A percentile compares a stretch with the other conserved stretches of the same genome.
Evolutionary conservation across 495 filamentous ascomycete species (phyloP).

Genomic region (Aspergillus campestris): DNA sequence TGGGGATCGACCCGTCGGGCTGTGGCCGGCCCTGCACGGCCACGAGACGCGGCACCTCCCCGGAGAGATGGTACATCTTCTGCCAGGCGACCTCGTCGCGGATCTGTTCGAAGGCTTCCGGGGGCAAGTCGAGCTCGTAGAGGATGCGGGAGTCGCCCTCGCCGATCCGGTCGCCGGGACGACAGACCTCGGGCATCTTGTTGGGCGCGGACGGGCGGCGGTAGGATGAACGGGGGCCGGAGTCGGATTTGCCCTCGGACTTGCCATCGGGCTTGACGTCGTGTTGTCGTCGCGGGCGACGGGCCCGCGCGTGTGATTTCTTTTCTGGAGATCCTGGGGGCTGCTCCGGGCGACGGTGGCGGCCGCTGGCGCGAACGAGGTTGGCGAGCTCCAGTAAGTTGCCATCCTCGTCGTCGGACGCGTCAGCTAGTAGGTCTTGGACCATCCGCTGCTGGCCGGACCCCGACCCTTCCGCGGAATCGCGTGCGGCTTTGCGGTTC

Average conservation of each 20-base stretch:
- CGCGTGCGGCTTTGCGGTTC: not conserved
- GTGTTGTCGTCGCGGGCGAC: constrained; percentile 20
- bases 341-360: not conserved
- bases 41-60: constrained; percentile 88
- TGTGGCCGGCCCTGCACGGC: constrained; percentile 73
- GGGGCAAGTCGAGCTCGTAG: constrained; percentile 50
- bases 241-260: constrained; percentile 9
- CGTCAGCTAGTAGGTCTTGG: constrained; percentile 12
- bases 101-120: constrained; percentile 61
- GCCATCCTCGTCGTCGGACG: constrained; percentile 12
- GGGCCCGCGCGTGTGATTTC: constrained; percentile 20
- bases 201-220: constrained; percentile 13
- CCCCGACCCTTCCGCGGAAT: not conserved
- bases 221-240: too few species aligned
- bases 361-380: constrained; percentile 4
- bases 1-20: constrained; percentile 69
- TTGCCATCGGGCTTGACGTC: constrained; percentile 12
- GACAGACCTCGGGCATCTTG: constrained; percentile 9
- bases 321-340: constrained; percentile 6
- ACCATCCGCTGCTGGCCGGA: constrained; percentile 1
- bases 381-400: constrained; percentile 16
- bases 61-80: constrained; percentile 85
- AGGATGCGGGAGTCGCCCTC: constrained; percentile 78
- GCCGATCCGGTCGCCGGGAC: constrained; percentile 41
- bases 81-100: constrained; percentile 78